These are phyloP conservation scores for Fusarium sp. DNA, from an alignment of 2,329 filamentous ascomycete genomes.

Conservation along the genomic window DNA sequence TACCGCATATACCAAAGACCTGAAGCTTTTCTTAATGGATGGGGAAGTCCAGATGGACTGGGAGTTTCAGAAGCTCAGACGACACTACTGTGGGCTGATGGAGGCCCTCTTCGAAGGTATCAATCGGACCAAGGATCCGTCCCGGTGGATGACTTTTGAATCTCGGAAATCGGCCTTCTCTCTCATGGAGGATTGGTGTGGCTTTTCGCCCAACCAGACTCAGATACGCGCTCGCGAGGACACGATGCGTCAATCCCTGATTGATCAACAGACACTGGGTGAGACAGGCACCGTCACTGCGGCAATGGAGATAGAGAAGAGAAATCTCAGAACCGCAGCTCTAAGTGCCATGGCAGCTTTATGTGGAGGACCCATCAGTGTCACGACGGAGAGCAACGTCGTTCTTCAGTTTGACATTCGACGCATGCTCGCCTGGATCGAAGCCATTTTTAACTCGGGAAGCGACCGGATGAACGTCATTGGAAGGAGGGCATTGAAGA, in stretches of 20 bases:
- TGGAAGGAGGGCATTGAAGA: constrained; percentile 88
- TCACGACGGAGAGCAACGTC: constrained; percentile 90
- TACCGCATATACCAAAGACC: constrained; percentile 89
- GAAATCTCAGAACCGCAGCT: constrained; percentile 90
- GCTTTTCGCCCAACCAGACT: constrained; percentile 91
- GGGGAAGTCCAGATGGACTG: constrained; percentile 95
- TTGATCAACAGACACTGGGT: constrained; percentile 82
- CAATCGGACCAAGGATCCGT: constrained; percentile 86
- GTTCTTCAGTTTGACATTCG: constrained; percentile 92
- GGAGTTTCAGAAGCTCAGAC: constrained; percentile 91
- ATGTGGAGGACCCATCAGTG: constrained; percentile 87
- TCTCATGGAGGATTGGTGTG: constrained; percentile 99
- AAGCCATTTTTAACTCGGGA: constrained; percentile 91
- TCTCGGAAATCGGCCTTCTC: constrained; percentile 95
- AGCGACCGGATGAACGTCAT: constrained; percentile 95
- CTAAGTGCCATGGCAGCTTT: constrained; percentile 96
- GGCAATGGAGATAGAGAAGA: constrained; percentile 97
- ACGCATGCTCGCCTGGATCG: constrained; percentile 95
- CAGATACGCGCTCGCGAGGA: constrained; percentile 89
- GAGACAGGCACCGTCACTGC: constrained; percentile 86
- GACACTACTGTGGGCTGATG: constrained; percentile 94
- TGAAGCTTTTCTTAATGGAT: constrained; percentile 96
- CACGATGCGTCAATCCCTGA: constrained; percentile 86
- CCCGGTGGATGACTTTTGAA: constrained; percentile 98
- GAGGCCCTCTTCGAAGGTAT: constrained; percentile 95